Percentiles rank a stretch among this genome's conserved stretches.
phyloP scores from a whole-genome alignment of 2,329 filamentous ascomycete species.

The Parafenestella ontariensis region DNA sequence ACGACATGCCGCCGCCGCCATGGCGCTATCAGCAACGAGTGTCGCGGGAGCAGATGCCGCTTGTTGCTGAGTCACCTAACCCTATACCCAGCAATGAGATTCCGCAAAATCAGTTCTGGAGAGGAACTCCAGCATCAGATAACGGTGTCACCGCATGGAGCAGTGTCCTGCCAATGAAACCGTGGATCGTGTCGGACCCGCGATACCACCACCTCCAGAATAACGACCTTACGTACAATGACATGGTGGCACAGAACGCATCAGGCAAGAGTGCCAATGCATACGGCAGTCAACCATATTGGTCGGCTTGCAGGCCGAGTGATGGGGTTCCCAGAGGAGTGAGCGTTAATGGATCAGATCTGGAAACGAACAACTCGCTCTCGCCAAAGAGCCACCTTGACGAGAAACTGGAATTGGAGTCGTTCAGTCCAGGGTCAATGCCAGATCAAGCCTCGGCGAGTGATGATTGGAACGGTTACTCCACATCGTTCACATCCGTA shows the following conservation, averaged over 20 bases:
- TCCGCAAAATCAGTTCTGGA: slow-evolving; percentile 6
- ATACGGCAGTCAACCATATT: slow-evolving; percentile 1
- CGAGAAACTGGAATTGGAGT: slow-evolving; percentile 12
- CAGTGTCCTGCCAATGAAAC: slow-evolving; percentile 7
- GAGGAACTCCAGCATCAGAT: neutral
- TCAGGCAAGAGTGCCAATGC: slow-evolving; percentile 7
- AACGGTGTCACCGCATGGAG: slow-evolving; percentile 5
- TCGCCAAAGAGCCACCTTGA: slow-evolving; percentile 33
- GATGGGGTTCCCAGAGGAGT: slow-evolving; percentile 2
- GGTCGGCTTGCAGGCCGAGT: slow-evolving; percentile 1
- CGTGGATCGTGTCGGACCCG: slow-evolving; percentile 9
- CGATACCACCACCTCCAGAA: slow-evolving; percentile 12
- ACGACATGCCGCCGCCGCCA: slow-evolving; percentile 2
- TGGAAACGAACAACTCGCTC: slow-evolving; percentile 15
- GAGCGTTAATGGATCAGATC: slow-evolving; percentile 9
- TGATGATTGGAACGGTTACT: slow-evolving; percentile 7
- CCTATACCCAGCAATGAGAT: neutral
- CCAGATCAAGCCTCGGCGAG: slow-evolving; percentile 7
- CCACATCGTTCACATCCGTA: neutral
- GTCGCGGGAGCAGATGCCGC: slow-evolving; percentile 1
- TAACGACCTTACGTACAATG: slow-evolving; percentile 13
- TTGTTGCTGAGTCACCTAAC: neutral
- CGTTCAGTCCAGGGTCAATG: slow-evolving; percentile 13
- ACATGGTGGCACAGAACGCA: slow-evolving; percentile 4
- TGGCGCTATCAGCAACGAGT: slow-evolving; percentile 16